Evolutionary conservation across 2,329 filamentous ascomycete genomes (phyloP).

Genomic region (Ploettnerulaceae sp.): DNA sequence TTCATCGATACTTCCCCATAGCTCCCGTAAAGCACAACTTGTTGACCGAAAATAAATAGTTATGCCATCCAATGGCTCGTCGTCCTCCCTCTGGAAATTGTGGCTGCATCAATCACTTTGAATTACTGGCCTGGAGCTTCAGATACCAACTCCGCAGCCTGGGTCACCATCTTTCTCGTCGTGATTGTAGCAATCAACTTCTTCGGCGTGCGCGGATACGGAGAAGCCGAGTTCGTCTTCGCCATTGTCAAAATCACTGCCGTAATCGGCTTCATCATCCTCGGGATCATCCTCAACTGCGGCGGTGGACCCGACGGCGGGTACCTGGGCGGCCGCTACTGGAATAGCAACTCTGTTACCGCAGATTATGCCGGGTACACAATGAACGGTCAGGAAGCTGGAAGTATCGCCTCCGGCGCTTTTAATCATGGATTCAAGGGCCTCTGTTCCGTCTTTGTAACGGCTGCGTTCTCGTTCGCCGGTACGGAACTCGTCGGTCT

Average conservation of each 20-base stretch:
- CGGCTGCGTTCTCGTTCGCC: constrained; percentile 47
- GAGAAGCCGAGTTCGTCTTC: constrained; percentile 84
- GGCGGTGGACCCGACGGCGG: constrained; percentile 51
- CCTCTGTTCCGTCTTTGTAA: constrained; percentile 47
- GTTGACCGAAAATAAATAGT: not conserved
- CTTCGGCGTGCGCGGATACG: constrained; percentile 82
- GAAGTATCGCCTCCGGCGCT: constrained; percentile 25
- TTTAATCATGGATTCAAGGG: constrained; percentile 49
- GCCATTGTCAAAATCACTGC: constrained; percentile 75
- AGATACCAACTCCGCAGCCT: constrained; percentile 53
- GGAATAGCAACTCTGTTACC: constrained; percentile 46
- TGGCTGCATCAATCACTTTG: constrained; percentile 78
- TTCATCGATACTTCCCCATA: not conserved
- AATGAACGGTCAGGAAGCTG: constrained; percentile 18
- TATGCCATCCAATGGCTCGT: constrained; percentile 80
- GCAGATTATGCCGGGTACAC: constrained; percentile 39
- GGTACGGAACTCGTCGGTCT: constrained; percentile 50
- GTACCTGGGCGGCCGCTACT: constrained; percentile 57
- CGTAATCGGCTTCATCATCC: constrained; percentile 59
- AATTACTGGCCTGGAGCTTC: constrained; percentile 61
- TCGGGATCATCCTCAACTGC: constrained; percentile 55
- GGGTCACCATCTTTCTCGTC: constrained; percentile 75
- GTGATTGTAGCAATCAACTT: constrained; percentile 77
- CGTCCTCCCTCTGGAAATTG: constrained; percentile 72
- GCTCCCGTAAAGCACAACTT: not conserved